phyloP scores from a whole-genome alignment of 1,284 basidiomycete species.

The Kalmanozyma brasiliensis region DNA sequence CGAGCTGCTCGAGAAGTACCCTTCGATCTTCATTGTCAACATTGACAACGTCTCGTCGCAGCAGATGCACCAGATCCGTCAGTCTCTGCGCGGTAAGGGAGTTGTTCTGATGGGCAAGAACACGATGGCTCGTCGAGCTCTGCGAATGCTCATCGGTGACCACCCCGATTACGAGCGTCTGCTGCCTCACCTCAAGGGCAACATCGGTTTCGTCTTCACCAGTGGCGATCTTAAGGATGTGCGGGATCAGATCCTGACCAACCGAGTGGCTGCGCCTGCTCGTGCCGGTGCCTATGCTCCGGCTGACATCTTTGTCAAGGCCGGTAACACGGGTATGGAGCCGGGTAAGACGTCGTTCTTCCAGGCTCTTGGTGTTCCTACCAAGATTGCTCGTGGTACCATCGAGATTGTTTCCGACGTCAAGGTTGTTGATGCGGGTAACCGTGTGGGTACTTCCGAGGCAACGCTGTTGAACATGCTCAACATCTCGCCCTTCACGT shows the following conservation, averaged over 20 bases:
- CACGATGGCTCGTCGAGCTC: slow-evolving; percentile 99
- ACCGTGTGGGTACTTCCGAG: slow-evolving; percentile 95
- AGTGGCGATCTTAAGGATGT: slow-evolving; percentile 90
- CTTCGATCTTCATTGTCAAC: slow-evolving; percentile 97
- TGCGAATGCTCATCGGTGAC: slow-evolving; percentile 88
- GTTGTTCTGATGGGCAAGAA: slow-evolving; percentile 99
- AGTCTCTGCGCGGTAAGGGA: slow-evolving; percentile 92
- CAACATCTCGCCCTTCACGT: slow-evolving; percentile 86
- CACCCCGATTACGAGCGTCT: slow-evolving; percentile 95
- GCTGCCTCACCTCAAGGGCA: slow-evolving; percentile 93
- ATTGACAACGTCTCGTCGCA: slow-evolving; percentile 99
- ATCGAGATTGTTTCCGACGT: slow-evolving; percentile 99
- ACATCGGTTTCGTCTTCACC: slow-evolving; percentile 99
- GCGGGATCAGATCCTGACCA: slow-evolving; percentile 88
- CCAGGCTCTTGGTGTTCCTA: slow-evolving; percentile 99
- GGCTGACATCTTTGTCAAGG: slow-evolving; percentile 89
- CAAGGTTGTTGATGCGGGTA: slow-evolving; percentile 90
- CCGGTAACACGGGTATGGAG: slow-evolving; percentile 99
- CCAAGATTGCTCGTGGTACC: slow-evolving; percentile 99
- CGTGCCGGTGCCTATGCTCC: slow-evolving; percentile 97
- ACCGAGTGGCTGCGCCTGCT: slow-evolving; percentile 97
- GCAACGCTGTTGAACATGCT: slow-evolving; percentile 99
- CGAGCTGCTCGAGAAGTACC: slow-evolving; percentile 90
- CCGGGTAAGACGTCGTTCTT: slow-evolving; percentile 83
- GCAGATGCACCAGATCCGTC: slow-evolving; percentile 98